Conservation (phyloP, 495 filamentous ascomycete species). For the Cairneyella variabilis region DNA sequence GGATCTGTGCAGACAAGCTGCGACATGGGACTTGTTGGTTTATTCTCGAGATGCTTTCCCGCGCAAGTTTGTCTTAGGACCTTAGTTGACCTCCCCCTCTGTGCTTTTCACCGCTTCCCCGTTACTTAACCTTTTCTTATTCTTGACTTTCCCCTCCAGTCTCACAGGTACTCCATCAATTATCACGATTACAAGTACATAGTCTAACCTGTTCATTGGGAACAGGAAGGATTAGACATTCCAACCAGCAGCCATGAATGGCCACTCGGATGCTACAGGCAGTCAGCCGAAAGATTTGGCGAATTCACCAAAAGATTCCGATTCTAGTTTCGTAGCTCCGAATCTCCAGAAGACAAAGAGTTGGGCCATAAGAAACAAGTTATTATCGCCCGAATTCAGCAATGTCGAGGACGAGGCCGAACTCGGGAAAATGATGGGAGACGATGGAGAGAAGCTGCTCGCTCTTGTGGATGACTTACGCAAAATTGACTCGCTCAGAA, state of each 20-base stretch:
- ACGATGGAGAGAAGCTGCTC: conserved; percentile 17
- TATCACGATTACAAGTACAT: background rate
- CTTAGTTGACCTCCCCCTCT: too few relatives aligned
- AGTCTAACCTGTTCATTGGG: background rate
- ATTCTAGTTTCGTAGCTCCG: conserved; percentile 4
- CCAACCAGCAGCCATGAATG: background rate
- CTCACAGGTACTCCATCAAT: too few relatives aligned
- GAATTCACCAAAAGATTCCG: conserved; percentile 11
- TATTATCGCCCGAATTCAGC: conserved; percentile 9
- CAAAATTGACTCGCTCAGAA: conserved; percentile 15
- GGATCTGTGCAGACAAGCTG: too few relatives aligned
- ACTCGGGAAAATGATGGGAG: conserved; percentile 16
- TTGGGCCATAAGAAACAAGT: conserved; percentile 8
- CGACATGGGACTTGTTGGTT: too few relatives aligned
- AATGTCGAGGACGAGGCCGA: conserved; percentile 9
- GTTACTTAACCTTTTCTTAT: too few relatives aligned
- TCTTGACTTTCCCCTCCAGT: too few relatives aligned
- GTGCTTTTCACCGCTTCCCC: too few relatives aligned
- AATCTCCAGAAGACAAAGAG: conserved; percentile 13
- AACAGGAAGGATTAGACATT: conserved; percentile 3
- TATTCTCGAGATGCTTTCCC: too few relatives aligned
- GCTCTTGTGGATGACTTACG: conserved; percentile 13
- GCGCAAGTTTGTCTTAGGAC: too few relatives aligned
- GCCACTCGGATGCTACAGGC: background rate
- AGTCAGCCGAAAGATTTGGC: conserved; percentile 1